Conservation (phyloP, 768 basidiomycete genomes). For the Xerocomellus chrysenteron region DNA sequence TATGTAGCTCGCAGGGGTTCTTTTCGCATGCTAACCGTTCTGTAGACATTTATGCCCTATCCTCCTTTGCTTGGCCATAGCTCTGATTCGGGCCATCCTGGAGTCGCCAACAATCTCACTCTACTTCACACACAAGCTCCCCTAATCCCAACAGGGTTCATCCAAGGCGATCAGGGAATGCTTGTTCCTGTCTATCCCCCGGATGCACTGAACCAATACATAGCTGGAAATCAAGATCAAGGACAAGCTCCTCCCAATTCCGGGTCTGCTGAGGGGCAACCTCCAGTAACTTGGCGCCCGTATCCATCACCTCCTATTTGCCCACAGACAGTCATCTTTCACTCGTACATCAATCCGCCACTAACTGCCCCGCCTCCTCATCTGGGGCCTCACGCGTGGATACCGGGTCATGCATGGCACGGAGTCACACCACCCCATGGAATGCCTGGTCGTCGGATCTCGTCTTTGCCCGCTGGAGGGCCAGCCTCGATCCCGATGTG, state of each 20-base stretch:
- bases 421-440: conserved; percentile 17
- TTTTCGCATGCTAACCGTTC: conserved; percentile 9
- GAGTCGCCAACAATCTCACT: conserved; percentile 13
- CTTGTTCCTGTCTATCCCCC: conserved; percentile 69
- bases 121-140: conserved; percentile 46
- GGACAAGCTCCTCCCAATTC: conserved; percentile 15
- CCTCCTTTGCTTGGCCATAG: conserved; percentile 37
- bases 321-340: conserved; percentile 31
- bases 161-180: conserved; percentile 72
- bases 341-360: conserved; percentile 29
- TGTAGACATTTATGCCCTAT: conserved; percentile 52
- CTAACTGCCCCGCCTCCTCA: conserved; percentile 16
- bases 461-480: conserved; percentile 16
- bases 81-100: conserved; percentile 28
- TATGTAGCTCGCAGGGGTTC: conserved; percentile 30
- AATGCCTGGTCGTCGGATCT: conserved; percentile 13
- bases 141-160: conserved; percentile 63
- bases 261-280: conserved; percentile 29
- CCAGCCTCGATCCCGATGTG: conserved; percentile 10
- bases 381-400: conserved; percentile 25
- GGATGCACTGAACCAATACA: conserved; percentile 69
- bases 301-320: conserved; percentile 34
- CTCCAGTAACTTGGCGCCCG: conserved; percentile 34
- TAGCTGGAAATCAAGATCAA: conserved; percentile 45
- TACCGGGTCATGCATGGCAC: conserved; percentile 26